Evolutionary conservation across 176 grass and related monocot species (phyloP).

Genomic region (Oryza glaberrima): DNA sequence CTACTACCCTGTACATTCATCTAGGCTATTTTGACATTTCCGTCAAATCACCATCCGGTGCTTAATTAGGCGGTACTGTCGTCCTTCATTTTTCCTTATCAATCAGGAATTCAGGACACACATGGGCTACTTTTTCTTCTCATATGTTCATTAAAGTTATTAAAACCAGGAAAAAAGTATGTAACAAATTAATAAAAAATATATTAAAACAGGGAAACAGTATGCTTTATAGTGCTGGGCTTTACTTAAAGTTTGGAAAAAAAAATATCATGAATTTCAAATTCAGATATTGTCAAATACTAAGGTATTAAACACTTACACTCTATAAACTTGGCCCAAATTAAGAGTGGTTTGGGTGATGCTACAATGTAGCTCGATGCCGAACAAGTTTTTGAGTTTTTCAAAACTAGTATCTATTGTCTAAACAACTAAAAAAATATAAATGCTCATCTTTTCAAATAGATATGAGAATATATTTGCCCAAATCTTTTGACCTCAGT

Average conservation of each 20-base stretch:
- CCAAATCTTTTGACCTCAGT: no score
- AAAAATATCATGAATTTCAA: not conserved
- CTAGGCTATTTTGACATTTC: not conserved
- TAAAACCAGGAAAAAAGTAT: no score
- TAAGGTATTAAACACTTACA: not conserved
- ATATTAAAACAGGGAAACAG: no score
- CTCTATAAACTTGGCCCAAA: not conserved
- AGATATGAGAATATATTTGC: not conserved
- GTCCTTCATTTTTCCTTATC: not conserved
- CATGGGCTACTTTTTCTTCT: no score
- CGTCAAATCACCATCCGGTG: not conserved
- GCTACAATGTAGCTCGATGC: not conserved
- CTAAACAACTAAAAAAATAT: not conserved
- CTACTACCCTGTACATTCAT: not conserved
- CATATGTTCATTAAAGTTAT: no score
- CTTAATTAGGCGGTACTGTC: not conserved
- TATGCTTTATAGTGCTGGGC: no score
- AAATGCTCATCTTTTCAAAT: not conserved
- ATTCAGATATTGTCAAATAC: not conserved
- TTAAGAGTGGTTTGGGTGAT: not conserved
- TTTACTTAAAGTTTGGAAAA: not conserved
- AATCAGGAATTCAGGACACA: not conserved
- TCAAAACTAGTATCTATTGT: not conserved
- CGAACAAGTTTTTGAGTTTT: not conserved
- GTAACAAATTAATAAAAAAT: no score